Evolutionary conservation across 2,329 filamentous ascomycete species (phyloP).

Genomic region (Colletotrichum sp.): DNA sequence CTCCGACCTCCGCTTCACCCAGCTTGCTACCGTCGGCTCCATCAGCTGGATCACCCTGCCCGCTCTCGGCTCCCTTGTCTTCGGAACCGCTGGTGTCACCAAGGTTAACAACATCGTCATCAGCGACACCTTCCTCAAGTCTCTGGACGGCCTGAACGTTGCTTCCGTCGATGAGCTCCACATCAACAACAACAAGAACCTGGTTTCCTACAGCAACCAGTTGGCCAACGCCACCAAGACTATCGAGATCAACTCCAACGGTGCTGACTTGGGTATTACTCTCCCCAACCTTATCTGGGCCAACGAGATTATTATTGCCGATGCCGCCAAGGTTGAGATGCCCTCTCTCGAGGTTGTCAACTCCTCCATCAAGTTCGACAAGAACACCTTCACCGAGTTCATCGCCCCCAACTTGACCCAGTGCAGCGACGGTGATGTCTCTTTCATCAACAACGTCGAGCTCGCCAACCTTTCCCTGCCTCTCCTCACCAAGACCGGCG

Average conservation of each 20-base stretch:
- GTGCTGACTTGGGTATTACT: constrained; percentile 69
- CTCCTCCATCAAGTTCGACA: constrained; percentile 83
- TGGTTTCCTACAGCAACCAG: constrained; percentile 78
- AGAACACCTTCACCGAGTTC: constrained; percentile 72
- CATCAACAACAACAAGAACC: constrained; percentile 89
- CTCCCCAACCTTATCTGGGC: constrained; percentile 78
- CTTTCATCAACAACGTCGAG: constrained; percentile 66
- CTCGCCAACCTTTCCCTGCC: constrained; percentile 80
- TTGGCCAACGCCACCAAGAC: constrained; percentile 75
- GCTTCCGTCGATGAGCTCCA: constrained; percentile 73
- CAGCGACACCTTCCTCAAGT: constrained; percentile 83
- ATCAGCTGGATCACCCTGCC: constrained; percentile 79
- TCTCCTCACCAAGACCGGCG: constrained; percentile 69
- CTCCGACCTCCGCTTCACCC: constrained; percentile 68
- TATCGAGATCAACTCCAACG: constrained; percentile 83
- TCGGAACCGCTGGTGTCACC: constrained; percentile 63
- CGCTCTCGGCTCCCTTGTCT: constrained; percentile 53
- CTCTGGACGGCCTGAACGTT: constrained; percentile 82
- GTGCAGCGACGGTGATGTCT: constrained; percentile 64
- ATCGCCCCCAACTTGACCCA: constrained; percentile 73
- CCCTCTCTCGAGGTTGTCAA: constrained; percentile 77
- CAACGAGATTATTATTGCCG: constrained; percentile 63
- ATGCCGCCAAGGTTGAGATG: constrained; percentile 75
- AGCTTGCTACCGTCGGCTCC: constrained; percentile 67
- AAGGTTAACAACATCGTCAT: constrained; percentile 74